Evolutionary conservation across 1,139 yeast species (phyloP).

Genomic region (Pneumocystis sp.): DNA sequence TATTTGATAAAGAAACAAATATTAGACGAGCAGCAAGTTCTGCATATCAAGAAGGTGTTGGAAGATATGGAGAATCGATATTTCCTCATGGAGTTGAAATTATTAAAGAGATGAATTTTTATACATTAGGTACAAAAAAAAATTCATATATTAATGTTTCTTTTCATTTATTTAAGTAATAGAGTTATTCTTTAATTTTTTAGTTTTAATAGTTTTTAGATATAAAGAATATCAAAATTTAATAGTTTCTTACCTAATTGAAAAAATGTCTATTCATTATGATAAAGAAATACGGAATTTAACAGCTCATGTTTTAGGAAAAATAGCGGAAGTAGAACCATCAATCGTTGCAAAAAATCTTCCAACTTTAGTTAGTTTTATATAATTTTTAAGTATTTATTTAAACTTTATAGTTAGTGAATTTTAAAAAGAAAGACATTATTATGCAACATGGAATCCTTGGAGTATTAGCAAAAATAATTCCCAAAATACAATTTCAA

Average conservation of each 20-base stretch:
- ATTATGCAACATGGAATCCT: neutral
- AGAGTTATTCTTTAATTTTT: neutral
- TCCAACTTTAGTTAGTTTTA: neutral
- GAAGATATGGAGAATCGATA: conserved; percentile 35
- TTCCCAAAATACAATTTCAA: neutral
- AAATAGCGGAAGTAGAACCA: neutral
- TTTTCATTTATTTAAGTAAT: conserved; percentile 17
- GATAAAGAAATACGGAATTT: conserved; percentile 30
- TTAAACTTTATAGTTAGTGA: neutral
- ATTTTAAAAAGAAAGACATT: neutral
- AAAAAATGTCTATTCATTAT: conserved; percentile 23
- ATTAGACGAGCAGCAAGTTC: conserved; percentile 75
- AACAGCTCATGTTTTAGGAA: conserved; percentile 21
- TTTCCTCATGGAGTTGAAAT: conserved; percentile 31
- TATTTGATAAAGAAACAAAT: conserved; percentile 60
- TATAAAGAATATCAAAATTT: conserved; percentile 14
- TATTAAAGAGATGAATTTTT: conserved; percentile 44
- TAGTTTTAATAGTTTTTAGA: conserved; percentile 3
- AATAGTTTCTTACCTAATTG: conserved; percentile 24
- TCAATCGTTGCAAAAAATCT: neutral
- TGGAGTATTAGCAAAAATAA: neutral
- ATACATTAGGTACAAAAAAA: conserved; percentile 30
- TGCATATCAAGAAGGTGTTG: conserved; percentile 71
- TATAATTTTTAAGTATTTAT: neutral
- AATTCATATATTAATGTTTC: conserved; percentile 29